Evolutionary conservation across 2,329 filamentous ascomycete species (phyloP), one percentile per base, ranked within the genome.

Genomic region (Zymoseptoria ardabiliae): DNA sequence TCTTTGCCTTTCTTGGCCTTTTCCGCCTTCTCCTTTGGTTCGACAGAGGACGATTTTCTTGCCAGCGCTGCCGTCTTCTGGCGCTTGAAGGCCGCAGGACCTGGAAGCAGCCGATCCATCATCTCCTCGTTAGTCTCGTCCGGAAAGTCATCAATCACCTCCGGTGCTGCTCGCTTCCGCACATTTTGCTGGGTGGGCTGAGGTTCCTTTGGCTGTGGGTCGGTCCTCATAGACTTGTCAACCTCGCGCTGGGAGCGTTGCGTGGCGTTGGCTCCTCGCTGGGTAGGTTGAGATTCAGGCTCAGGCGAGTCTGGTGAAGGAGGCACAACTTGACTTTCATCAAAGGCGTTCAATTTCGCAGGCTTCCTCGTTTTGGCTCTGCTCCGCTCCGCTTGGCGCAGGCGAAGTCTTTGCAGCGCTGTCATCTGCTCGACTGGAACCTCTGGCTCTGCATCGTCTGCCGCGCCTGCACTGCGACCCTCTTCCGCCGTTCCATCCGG

Each of bases 31-130:
- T 60, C 62, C 53, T 63, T 62, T 8, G 53, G 57, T n/a, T 45
- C 35, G 35, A 45, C 35, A n/a, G 35, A 17, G 13, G 35, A 17
- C 13, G 35, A 45, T 50, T 58, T 59, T 57, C 71, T 69, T 53
- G 72, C 69, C 28, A 75, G 70, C 45, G 81, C 80, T 61, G 84
- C 86, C 20, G 90, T 79, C 23, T 87, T 85, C 21, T 88, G 86
- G n/a, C 86, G 85, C 72, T 96, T 97, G 70, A 91, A 83, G 4
- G 85, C 85, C 25, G 88, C 85, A 3, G 89, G 86, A 0, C 87
- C 90, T 0, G 91, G 89, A 1, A 92, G 85, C 58, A 96, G 82
- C 21, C 82, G 80, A 13, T 91, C 85, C 72, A 93, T 83, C 8
- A 88, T 74, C 51, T 63, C 88, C 82, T 57, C 59, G 19, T 57